Evolutionary conservation across 1,284 basidiomycete genomes (phyloP), one percentile per base, ranked within the genome.

Genomic region (Hypsizygus ulmarius): DNA sequence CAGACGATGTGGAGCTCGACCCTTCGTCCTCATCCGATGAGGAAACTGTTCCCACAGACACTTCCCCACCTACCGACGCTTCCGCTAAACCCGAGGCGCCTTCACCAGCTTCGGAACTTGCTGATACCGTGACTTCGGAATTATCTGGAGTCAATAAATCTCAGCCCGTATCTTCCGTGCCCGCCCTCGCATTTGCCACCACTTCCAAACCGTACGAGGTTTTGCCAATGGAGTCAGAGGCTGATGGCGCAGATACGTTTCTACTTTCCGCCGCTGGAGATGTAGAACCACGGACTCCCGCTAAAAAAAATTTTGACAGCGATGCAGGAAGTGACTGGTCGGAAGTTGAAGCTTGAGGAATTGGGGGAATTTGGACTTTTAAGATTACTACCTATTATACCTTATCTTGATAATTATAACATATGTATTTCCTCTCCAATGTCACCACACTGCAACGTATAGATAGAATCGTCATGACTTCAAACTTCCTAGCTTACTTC

Each of bases 311-410:
- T 11, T 47, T 39, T n/a, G 59, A 59, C 14, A 38, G 37, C 12
- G 61, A 61, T 35, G 51, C 45, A 2, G 59, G 50, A 9, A 64
- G 61, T 37, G 64, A 65, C 39, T 65, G 64, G 64, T 62, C 58
- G 2, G 63, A 64, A 46, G 53, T 64, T 14, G 62, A 62, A 25
- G 59, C 54, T 14, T 64, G 40, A 42, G 34, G 16, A 15, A 2
- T 33, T 40, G 11, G 10, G 9, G 39, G 25, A 40, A 21, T 28
- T 11, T 48, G 21, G 29, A 43, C 40, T 11, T 40, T 5, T 40
- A 40, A 21, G 7, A 28, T 28, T 39, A 16, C 14, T 25, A 21
- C 19, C 6, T 40, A 14, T 40, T 15, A 19, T 37, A 37, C 14
- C 19, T 37, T 15, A 10, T 16, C 14, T 37, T 3, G 19, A n/a